Conservation (phyloP, 441 rosid species). For the Metrosideros polymorpha region DNA sequence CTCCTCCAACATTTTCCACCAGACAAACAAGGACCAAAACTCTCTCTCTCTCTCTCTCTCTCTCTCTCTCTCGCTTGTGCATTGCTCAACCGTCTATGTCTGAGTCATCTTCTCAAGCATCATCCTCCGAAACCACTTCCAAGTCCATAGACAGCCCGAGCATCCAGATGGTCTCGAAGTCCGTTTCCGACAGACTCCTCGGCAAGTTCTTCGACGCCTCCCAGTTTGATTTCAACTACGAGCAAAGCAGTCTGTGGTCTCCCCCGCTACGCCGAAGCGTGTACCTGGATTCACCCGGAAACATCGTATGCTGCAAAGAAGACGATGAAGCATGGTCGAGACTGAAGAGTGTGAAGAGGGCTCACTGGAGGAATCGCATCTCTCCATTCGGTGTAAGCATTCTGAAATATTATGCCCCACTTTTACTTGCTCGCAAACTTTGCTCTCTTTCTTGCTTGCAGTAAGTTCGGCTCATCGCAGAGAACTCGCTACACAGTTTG, state of each 20-base stretch:
- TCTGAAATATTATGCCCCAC: not conserved
- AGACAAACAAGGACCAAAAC: not conserved
- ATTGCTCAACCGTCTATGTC: not conserved
- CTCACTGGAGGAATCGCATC: not conserved
- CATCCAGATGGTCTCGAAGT: conserved; percentile 16
- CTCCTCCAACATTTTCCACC: not conserved
- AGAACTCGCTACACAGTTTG: not conserved
- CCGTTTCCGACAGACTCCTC: conserved; percentile 13
- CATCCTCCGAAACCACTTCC: not conserved
- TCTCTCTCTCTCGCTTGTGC: not conserved
- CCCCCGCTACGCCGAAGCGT: conserved; percentile 9
- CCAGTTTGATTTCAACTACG: conserved; percentile 17
- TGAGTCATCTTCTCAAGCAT: not conserved
- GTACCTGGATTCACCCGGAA: conserved; percentile 4
- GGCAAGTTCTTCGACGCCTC: conserved; percentile 21
- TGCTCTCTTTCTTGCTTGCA: not conserved
- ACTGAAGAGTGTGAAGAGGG: conserved; percentile 11
- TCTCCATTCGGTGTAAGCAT: conserved; percentile 10
- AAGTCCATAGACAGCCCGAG: not conserved
- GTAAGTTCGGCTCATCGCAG: not conserved
- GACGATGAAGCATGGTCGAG: not conserved
- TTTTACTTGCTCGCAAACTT: not conserved
- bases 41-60: not conserved
- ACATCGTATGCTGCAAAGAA: not conserved
- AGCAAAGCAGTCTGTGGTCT: conserved; percentile 23